Conservation (phyloP, 2,329 filamentous ascomycete species). For the Sporothrix pallida region DNA sequence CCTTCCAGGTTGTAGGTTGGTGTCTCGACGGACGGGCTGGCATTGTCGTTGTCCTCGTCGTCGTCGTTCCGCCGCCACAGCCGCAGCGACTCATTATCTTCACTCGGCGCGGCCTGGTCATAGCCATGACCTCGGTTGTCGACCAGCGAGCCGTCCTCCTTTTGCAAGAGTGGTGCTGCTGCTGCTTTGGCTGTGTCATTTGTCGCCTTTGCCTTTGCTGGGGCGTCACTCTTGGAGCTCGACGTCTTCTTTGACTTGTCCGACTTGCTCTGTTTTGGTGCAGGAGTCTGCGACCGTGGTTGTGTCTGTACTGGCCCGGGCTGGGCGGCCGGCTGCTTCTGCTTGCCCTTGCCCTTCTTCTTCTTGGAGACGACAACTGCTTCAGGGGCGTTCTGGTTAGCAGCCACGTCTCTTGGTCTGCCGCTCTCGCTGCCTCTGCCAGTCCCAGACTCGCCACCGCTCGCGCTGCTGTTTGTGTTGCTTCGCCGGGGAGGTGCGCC, state of each 20-base stretch:
- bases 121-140: slow-evolving; percentile 1
- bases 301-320: slow-evolving; percentile 6
- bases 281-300: background rate
- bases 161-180: background rate
- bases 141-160: background rate
- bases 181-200: background rate
- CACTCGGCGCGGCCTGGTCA: background rate
- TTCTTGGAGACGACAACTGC: slow-evolving; percentile 33
- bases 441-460: background rate
- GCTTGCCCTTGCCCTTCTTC: slow-evolving; percentile 39
- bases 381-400: background rate
- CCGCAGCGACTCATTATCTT: slow-evolving; percentile 37
- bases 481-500: background rate
- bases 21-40: background rate
- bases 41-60: slow-evolving; percentile 6
- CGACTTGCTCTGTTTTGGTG: background rate
- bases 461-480: slow-evolving; percentile 12
- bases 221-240: background rate
- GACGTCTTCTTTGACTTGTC: background rate
- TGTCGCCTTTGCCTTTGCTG: background rate
- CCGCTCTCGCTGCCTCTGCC: slow-evolving; percentile 16
- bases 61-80: slow-evolving; percentile 35
- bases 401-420: background rate
- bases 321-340: slow-evolving; percentile 33
- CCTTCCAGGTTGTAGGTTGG: slow-evolving; percentile 38